These are phyloP conservation scores for Ramularia endophylla DNA, from an alignment of 2,329 filamentous ascomycete species.

Conservation along the genomic window DNA sequence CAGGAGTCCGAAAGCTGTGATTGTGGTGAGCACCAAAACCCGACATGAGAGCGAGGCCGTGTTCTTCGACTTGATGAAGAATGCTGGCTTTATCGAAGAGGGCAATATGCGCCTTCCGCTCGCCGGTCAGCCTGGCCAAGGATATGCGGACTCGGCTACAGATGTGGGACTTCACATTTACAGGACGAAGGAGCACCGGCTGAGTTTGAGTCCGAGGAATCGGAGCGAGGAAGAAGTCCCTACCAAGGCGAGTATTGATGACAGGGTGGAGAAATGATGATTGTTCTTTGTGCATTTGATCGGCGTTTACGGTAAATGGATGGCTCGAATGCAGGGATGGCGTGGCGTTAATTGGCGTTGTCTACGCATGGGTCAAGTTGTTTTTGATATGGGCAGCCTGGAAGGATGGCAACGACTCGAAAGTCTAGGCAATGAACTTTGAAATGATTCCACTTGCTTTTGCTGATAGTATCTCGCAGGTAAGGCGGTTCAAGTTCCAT, in stretches of 20 bases:
- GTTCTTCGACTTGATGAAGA: slow-evolving; percentile 57
- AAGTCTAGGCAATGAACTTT: too few species aligned
- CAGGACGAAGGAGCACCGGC: slow-evolving; percentile 26
- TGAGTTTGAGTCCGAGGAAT: slow-evolving; percentile 27
- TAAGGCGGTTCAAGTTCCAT: too few species aligned
- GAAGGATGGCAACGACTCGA: too few species aligned
- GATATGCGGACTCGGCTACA: slow-evolving; percentile 32
- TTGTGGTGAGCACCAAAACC: slow-evolving; percentile 60
- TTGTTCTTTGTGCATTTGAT: too few species aligned
- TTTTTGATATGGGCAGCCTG: too few species aligned
- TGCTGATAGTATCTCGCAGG: too few species aligned
- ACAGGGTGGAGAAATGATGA: too few species aligned
- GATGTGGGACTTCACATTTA: slow-evolving; percentile 32
- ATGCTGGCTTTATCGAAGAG: slow-evolving; percentile 27
- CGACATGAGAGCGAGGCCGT: slow-evolving; percentile 60
- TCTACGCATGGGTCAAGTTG: too few species aligned
- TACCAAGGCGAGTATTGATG: slow-evolving; percentile 3
- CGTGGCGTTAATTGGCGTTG: too few species aligned
- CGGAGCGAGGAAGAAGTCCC: slow-evolving; percentile 26
- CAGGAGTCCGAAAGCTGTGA: slow-evolving; percentile 44
- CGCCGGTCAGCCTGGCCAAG: slow-evolving; percentile 29
- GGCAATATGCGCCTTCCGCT: slow-evolving; percentile 26
- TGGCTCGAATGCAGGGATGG: too few species aligned
- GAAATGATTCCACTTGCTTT: too few species aligned
- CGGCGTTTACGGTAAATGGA: too few species aligned